Evolutionary conservation across 2,329 filamentous ascomycete species (phyloP), one percentile per base, ranked within the genome.

Genomic region (Meredithiella fracta): DNA sequence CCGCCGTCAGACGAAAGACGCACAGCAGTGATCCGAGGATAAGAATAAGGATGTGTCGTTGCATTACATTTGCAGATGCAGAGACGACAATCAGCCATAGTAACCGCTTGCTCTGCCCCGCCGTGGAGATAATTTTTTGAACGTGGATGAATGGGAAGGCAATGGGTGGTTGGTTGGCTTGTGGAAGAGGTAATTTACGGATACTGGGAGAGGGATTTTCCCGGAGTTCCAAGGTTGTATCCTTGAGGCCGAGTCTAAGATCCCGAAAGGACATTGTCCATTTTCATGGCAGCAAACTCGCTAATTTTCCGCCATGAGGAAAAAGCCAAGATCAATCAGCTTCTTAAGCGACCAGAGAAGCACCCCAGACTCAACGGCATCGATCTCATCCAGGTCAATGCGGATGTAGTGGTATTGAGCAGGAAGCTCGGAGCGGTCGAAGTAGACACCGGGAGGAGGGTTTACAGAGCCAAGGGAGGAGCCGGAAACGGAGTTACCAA

Each of bases 281-380:
- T 34, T 34, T 11, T 5, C 5, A 34, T 34, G 29, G 5, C 29
- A 34, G 29, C 29, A 34, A 34, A 34, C 29, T 34, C 11, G 5
- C 29, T 11, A 34, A 5, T 5, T 34, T 11, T 34, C 29, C 29
- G 29, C 29, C 29, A 5, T 34, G 5, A n/a, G n/a, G n/a, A 5
- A 34, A 34, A 5, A 34, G 5, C 5, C 11, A 5, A 34, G 5
- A 34, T 34, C 29, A 11, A n/a, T 34, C 29, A 5, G 5, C 11
- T 11, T 34, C 29, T 55, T 58, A 58, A 47, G 57, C 57, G 9
- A 58, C 53, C 2, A 75, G 66, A 37, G 76, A 70, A 34, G 91
- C 92, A 57, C 92, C 92, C 90, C 92, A 56, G 87, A 92, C 79
- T 96, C 89, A 65, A 98, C 79, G 22, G 89, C 90, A 69, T 97